Conservation (phyloP, 2,329 filamentous ascomycete genomes). For the Trichophyton simii region DNA sequence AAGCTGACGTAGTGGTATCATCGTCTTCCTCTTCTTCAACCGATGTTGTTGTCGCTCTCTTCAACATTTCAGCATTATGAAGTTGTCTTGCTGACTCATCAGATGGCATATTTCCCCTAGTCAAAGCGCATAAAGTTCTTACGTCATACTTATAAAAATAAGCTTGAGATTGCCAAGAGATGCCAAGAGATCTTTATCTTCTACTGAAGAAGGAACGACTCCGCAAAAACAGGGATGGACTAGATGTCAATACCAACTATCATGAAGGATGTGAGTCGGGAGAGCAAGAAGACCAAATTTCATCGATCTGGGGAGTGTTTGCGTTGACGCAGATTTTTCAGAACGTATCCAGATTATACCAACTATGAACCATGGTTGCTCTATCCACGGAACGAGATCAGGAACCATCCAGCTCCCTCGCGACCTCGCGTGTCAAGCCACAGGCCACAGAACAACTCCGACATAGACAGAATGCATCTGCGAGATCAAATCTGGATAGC, state of each 20-base stretch:
- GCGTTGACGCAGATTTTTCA: too few relatives aligned
- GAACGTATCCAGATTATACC: neutral
- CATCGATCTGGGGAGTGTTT: neutral
- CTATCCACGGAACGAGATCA: neutral
- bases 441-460: slow-evolving; percentile 2
- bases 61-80: neutral
- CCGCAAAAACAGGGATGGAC: neutral
- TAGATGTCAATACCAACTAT: neutral
- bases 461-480: neutral
- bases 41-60: neutral
- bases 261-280: neutral
- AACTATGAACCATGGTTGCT: neutral
- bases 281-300: neutral
- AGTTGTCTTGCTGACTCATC: neutral
- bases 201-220: neutral
- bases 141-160: neutral
- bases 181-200: neutral
- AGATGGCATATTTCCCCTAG: neutral
- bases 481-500: slow-evolving; percentile 9
- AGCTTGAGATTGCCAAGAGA: neutral
- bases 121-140: neutral
- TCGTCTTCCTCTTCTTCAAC: neutral
- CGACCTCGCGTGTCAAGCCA: neutral
- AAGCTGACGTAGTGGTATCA: neutral
- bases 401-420: neutral